Conservation (phyloP, 345 rosid species). For the Populus ilicifolia region DNA sequence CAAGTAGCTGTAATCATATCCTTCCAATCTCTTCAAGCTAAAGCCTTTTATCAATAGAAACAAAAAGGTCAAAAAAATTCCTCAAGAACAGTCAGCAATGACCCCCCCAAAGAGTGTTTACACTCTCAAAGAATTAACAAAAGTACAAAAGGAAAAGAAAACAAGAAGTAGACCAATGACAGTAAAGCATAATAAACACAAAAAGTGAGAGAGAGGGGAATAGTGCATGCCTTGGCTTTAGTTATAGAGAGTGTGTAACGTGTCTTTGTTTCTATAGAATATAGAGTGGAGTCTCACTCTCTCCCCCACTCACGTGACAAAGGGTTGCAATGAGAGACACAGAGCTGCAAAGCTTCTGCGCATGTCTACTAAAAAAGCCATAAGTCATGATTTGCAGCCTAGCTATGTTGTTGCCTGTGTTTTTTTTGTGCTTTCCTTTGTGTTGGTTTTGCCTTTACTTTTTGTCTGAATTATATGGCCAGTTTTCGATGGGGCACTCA, state of each 20-base stretch:
- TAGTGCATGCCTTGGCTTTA: constrained; percentile 27
- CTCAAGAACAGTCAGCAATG: constrained; percentile 25
- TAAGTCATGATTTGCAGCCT: constrained; percentile 24
- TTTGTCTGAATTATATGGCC: constrained; percentile 4
- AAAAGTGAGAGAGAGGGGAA: constrained; percentile 27
- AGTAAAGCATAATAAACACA: constrained; percentile 30
- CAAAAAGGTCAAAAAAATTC: constrained; percentile 13
- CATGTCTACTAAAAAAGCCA: constrained; percentile 22
- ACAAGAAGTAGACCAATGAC: constrained; percentile 23
- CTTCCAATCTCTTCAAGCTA: constrained; percentile 29
- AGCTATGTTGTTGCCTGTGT: not conserved
- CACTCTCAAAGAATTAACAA: constrained; percentile 21
- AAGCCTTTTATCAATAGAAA: constrained; percentile 27
- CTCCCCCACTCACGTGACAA: constrained; percentile 19
- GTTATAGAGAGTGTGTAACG: constrained; percentile 7
- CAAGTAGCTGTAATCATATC: constrained; percentile 35
- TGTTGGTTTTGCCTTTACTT: not conserved
- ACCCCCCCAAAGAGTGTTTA: constrained; percentile 22
- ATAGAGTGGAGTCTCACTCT: constrained; percentile 1
- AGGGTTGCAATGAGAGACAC: constrained; percentile 31
- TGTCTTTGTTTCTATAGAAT: not conserved
- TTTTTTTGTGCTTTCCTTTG: not conserved
- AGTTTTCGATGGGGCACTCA: not conserved
- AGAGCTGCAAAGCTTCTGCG: constrained; percentile 38
- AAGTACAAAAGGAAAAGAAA: constrained; percentile 30